Evolutionary conservation across 176 grass and related monocot species (phyloP), one percentile per base, ranked within the genome.

Genomic region (Neostapfia colusana): DNA sequence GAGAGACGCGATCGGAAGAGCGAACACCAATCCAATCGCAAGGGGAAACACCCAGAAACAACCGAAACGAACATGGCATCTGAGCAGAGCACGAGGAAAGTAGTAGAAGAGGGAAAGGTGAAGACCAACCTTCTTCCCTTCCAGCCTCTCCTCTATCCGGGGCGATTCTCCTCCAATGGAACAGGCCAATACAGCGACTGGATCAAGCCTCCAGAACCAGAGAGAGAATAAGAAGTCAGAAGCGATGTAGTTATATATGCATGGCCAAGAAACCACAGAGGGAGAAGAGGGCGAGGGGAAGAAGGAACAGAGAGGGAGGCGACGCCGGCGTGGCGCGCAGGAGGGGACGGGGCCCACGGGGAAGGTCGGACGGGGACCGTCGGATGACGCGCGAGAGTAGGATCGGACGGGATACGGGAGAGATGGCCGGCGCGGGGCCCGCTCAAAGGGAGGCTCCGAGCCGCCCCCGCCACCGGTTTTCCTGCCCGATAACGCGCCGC

Each of bases 381-480:
- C 72, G 2, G 89, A 89, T 89, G 42, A 45, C 78, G 84, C 84
- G 81, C 65, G 70, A 71, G 58, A 55, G 69, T 69, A 50, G 73
- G 83, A 87, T 91, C 86, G 10, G 61, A 88, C 68, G 73, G 44
- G 21, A 7, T 8, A 10, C 24, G 54, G 38, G 77, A 74, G 35
- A 51, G 24, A 36, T 10, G 63, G 63, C 28, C 68, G 76, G 41
- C 67, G 69, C 13, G 66, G 74, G 89, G 69, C 79, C 85, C 85
- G 77, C 74, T 63, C 85, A 44, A 83, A 74, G 46, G 85, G 43
- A 53, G 68, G 28, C 56, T 24, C 73, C 36, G 46, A 75, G 70
- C 85, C 62, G 55, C 20, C 86, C 92, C 80, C 86, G 54, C 74
- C 82, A 83, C 82, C 73, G 82, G 73, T 51, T 70, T 60, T 60